These are phyloP conservation scores for Backusella australiensis DNA, from an alignment of 192 early-diverging fungal genomes.

Conservation along the genomic window DNA sequence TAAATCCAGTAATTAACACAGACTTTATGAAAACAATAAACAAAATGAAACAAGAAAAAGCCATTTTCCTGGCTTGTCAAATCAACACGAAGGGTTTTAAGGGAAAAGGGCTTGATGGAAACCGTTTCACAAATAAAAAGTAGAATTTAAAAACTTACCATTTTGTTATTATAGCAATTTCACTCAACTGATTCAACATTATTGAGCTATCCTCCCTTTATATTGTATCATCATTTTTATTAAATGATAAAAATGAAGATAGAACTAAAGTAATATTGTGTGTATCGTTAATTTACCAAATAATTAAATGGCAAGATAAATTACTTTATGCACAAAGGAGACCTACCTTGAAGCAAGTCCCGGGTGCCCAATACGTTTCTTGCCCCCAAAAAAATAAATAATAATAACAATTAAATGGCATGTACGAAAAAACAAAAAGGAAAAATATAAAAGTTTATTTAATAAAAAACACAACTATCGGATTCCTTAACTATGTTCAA, in stretches of 20 bases:
- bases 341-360: neutral
- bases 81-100: neutral
- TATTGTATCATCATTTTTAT: neutral
- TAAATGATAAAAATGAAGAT: neutral
- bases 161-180: neutral
- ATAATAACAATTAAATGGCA: neutral
- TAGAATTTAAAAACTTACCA: neutral
- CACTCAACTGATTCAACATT: neutral
- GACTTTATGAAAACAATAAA: neutral
- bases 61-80: neutral
- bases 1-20: neutral
- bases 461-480: neutral
- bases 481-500: neutral
- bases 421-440: neutral
- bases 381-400: neutral
- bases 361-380: neutral
- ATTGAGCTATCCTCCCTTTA: neutral
- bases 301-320: neutral
- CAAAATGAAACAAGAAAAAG: neutral
- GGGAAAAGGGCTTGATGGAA: neutral
- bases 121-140: neutral
- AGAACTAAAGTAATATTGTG: neutral
- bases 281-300: neutral
- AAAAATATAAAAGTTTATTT: constrained; percentile 1
- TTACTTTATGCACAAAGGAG: neutral